Conservation (phyloP, 768 basidiomycete genomes). For the Strobilomyces echinocephalus region DNA sequence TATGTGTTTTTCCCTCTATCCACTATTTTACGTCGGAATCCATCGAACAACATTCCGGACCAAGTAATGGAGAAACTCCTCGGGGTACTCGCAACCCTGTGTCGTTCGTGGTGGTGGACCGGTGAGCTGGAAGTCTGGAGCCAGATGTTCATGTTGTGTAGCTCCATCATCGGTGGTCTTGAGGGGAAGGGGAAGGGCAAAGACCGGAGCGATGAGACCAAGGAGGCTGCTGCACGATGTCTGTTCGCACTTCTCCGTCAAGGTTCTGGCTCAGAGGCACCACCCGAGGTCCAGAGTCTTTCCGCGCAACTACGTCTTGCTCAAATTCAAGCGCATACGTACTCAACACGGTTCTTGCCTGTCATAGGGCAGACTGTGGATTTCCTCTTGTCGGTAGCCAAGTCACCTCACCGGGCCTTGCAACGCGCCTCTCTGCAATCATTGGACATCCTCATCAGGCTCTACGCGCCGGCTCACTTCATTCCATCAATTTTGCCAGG, state of each 20-base stretch:
- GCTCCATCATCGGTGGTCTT: constrained; percentile 58
- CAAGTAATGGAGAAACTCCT: constrained; percentile 75
- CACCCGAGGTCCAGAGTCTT: constrained; percentile 23
- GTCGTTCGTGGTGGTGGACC: constrained; percentile 80
- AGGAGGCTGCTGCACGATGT: constrained; percentile 66
- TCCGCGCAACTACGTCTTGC: constrained; percentile 31
- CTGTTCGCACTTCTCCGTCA: constrained; percentile 59
- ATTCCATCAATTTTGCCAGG: constrained; percentile 78
- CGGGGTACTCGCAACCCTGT: constrained; percentile 51
- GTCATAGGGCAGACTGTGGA: constrained; percentile 81
- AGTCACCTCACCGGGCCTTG: constrained; percentile 54
- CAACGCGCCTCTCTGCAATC: constrained; percentile 61
- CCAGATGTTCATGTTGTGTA: constrained; percentile 76
- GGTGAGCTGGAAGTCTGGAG: constrained; percentile 74
- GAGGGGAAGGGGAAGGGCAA: constrained; percentile 66
- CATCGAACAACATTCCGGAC: constrained; percentile 65
- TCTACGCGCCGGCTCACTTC: constrained; percentile 49
- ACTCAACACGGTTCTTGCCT: constrained; percentile 54
- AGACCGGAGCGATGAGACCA: constrained; percentile 76
- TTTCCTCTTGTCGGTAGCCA: constrained; percentile 56
- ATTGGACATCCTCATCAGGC: constrained; percentile 46
- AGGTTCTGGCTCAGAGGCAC: constrained; percentile 39
- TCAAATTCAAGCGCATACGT: constrained; percentile 38
- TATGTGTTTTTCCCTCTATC: constrained; percentile 90
- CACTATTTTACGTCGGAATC: constrained; percentile 74